These are phyloP conservation scores for Saksenaea oblongispora DNA, from an alignment of 371 early-diverging fungal species.

Conservation along the genomic window DNA sequence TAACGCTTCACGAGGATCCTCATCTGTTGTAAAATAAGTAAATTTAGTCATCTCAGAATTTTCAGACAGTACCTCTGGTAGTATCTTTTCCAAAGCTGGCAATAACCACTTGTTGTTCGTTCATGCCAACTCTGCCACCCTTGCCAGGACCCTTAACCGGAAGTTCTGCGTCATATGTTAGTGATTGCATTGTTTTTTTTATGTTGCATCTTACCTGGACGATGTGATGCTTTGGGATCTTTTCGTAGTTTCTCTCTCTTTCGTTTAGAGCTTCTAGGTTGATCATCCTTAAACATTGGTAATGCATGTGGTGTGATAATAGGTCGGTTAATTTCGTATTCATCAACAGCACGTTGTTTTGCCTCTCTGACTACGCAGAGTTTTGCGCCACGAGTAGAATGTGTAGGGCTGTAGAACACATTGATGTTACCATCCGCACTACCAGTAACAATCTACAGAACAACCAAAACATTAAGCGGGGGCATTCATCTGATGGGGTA, in stretches of 20 bases:
- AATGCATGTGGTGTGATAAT: constrained; percentile 89
- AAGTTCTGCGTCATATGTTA: constrained; percentile 45
- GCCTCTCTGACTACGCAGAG: constrained; percentile 67
- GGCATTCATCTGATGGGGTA: background rate
- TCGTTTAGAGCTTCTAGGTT: constrained; percentile 67
- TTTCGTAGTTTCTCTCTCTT: constrained; percentile 74
- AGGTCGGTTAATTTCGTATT: constrained; percentile 65
- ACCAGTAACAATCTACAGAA: constrained; percentile 68
- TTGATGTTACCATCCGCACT: constrained; percentile 75
- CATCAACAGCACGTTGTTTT: constrained; percentile 69
- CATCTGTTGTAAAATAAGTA: constrained; percentile 50
- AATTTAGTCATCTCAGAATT: background rate
- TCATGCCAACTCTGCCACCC: constrained; percentile 85
- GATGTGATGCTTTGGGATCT: constrained; percentile 73
- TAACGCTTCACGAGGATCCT: constrained; percentile 95
- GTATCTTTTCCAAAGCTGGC: constrained; percentile 83
- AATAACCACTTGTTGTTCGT: constrained; percentile 83
- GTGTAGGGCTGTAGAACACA: constrained; percentile 78
- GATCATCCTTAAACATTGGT: constrained; percentile 83
- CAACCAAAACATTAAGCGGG: background rate
- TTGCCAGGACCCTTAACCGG: constrained; percentile 84
- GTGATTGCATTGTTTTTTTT: background rate
- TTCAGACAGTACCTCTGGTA: constrained; percentile 48
- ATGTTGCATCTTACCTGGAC: constrained; percentile 59
- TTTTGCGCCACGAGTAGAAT: constrained; percentile 77